Evolutionary conservation across 495 filamentous ascomycete species (phyloP).

Genomic region (Trypethelium eluteriae): DNA sequence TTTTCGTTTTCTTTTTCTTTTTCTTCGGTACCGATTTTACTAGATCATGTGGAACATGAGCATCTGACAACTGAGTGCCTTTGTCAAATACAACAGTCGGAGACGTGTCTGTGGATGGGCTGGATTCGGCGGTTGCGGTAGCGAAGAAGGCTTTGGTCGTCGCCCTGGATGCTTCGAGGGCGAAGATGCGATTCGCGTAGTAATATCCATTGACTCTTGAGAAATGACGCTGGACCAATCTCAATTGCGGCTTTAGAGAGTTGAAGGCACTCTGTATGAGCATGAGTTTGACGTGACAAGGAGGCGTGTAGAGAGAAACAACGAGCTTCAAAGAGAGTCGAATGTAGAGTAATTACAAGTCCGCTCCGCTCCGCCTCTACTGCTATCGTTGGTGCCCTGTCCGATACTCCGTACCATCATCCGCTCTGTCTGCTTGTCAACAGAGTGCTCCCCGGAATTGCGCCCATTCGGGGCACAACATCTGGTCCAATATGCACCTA

Average conservation of each 20-base stretch:
- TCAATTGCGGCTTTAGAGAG: not conserved
- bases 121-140: not conserved
- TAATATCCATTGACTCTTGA: not conserved
- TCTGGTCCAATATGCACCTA: not conserved
- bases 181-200: not conserved
- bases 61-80: too few relatives aligned
- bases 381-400: not conserved
- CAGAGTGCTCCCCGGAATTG: not conserved
- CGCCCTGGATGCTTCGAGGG: not conserved
- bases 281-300: not conserved
- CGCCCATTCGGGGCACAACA: not conserved
- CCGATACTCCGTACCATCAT: not conserved
- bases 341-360: not conserved
- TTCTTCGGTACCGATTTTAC: too few relatives aligned
- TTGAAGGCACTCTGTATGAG: not conserved
- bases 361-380: constrained; percentile 7
- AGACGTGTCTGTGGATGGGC: not conserved
- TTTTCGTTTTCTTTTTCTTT: not conserved
- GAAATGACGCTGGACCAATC: not conserved
- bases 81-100: not conserved
- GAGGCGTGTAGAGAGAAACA: not conserved
- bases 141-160: not conserved
- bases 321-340: not conserved
- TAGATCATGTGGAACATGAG: too few relatives aligned
- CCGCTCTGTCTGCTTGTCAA: not conserved